Percentiles rank a stretch among this genome's conserved stretches.
Evolutionary conservation across 306 rosid genomes (phyloP).

Genomic region (Leucaena leucocephala): DNA sequence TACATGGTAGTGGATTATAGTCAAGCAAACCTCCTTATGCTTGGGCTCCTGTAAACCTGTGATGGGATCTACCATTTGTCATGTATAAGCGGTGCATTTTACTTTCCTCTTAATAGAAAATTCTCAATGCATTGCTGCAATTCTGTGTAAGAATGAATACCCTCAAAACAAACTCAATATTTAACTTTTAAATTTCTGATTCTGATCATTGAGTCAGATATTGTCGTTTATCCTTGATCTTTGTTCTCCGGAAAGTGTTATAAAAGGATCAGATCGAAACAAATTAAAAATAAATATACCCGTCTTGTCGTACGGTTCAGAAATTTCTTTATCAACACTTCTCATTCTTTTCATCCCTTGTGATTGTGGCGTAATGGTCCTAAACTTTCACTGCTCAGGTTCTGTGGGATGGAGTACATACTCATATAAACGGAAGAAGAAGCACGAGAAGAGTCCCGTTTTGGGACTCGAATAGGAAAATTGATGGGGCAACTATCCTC

Average conservation of each 20-base stretch:
- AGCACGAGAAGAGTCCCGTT: conserved; percentile 8
- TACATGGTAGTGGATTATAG: not conserved
- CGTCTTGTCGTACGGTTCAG: too few relatives aligned
- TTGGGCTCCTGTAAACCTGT: not conserved
- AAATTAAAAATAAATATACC: not conserved
- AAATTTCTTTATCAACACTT: not conserved
- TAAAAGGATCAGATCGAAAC: not conserved
- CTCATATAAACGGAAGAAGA: conserved; percentile 6
- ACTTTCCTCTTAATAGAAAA: conserved; percentile 14
- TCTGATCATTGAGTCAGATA: not conserved
- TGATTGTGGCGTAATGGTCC: not conserved
- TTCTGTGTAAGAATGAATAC: conserved; percentile 42
- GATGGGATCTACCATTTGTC: not conserved
- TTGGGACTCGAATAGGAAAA: conserved; percentile 25
- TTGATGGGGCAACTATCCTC: conserved; percentile 75
- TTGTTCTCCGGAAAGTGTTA: conserved; percentile 26
- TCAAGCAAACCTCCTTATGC: not conserved
- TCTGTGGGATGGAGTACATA: conserved; percentile 9
- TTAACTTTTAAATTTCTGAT: conserved; percentile 10
- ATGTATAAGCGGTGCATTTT: not conserved
- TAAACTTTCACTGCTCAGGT: conserved; percentile 40
- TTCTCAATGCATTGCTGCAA: conserved; percentile 33
- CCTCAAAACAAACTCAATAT: not conserved
- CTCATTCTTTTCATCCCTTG: conserved; percentile 8
- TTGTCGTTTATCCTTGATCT: conserved; percentile 36